Conservation (phyloP, 2,329 filamentous ascomycete genomes). For the Exophiala aquamarina region DNA sequence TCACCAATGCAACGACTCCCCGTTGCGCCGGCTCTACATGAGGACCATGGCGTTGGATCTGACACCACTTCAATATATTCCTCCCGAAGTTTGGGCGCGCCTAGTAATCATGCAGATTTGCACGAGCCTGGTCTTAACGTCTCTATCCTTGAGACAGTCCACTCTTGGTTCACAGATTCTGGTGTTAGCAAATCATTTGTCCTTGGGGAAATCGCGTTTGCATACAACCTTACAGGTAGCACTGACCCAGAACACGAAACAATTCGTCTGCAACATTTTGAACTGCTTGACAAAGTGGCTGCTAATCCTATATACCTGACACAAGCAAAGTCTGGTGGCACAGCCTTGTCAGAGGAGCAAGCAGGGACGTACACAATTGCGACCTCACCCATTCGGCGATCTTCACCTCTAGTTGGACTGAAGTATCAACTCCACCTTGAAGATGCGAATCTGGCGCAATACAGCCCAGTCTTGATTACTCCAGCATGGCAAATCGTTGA, state of each 20-base stretch:
- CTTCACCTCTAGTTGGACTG: conserved; percentile 71
- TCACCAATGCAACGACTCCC: conserved; percentile 32
- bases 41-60: conserved; percentile 66
- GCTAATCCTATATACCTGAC: conserved; percentile 90
- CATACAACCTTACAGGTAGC: conserved; percentile 63
- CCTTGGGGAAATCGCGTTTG: conserved; percentile 84
- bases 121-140: conserved; percentile 77
- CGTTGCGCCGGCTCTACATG: conserved; percentile 52
- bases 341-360: conserved; percentile 42
- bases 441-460: conserved; percentile 52
- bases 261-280: conserved; percentile 84
- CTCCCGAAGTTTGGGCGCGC: conserved; percentile 66
- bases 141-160: conserved; percentile 91
- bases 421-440: conserved; percentile 86
- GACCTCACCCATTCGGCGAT: conserved; percentile 67
- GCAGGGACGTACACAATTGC: conserved; percentile 80
- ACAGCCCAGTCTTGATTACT: conserved; percentile 71
- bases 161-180: conserved; percentile 75
- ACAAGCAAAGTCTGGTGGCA: conserved; percentile 12
- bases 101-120: conserved; percentile 80
- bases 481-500: conserved; percentile 81
- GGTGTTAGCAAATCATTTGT: conserved; percentile 70
- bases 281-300: conserved; percentile 84
- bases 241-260: conserved; percentile 53
- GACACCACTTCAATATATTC: conserved; percentile 93